phyloP scores from a whole-genome alignment of 768 basidiomycete genomes.

The Tylopilus subfusipes region DNA sequence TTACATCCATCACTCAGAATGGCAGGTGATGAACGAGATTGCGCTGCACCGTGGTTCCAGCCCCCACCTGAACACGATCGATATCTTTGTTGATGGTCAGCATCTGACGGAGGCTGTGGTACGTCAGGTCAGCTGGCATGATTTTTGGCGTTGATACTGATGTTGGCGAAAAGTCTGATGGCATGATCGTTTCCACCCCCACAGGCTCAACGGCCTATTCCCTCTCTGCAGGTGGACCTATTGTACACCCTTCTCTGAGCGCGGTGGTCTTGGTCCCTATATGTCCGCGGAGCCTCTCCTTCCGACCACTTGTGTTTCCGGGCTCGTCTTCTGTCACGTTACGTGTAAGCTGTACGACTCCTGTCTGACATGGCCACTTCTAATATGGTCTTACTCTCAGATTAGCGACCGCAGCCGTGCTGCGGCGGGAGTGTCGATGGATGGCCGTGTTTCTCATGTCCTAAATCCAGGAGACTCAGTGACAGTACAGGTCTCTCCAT shows the following conservation, averaged over 20 bases:
- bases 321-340: conserved; percentile 72
- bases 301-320: conserved; percentile 89
- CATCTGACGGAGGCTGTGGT: conserved; percentile 95
- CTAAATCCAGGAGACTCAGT: conserved; percentile 85
- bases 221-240: conserved; percentile 91
- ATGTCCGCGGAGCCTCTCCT: conserved; percentile 88
- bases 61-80: conserved; percentile 89
- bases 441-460: conserved; percentile 81
- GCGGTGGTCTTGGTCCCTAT: conserved; percentile 94
- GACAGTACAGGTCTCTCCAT: conserved; percentile 78
- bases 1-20: conserved; percentile 44
- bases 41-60: conserved; percentile 88
- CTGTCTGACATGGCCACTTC: background rate
- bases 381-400: conserved; percentile 36
- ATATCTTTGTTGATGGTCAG: conserved; percentile 91
- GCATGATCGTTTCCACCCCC: conserved; percentile 90
- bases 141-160: conserved; percentile 11
- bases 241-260: conserved; percentile 89
- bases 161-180: conserved; percentile 65
- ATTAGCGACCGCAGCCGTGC: conserved; percentile 83
- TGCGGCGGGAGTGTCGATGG: conserved; percentile 88
- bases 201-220: conserved; percentile 98
- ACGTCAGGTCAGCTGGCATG: conserved; percentile 33
- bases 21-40: conserved; percentile 98
- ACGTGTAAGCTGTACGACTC: conserved; percentile 46